Percentiles rank a stretch among this genome's conserved stretches.
Conservation (phyloP, 768 basidiomycete species). For the Kwoniella dendrophila region DNA sequence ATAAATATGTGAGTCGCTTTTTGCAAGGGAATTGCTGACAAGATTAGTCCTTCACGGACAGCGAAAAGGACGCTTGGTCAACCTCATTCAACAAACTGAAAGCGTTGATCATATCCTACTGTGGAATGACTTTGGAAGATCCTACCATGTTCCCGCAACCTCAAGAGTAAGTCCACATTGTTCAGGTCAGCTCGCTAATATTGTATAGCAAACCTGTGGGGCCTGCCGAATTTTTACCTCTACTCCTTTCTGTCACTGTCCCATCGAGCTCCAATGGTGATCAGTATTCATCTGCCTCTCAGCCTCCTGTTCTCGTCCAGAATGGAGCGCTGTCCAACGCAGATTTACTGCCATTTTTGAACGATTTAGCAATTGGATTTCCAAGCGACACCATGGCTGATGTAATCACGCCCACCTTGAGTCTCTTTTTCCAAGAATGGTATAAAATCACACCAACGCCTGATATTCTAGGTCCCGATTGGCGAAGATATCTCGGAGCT, state of each 20-base stretch:
- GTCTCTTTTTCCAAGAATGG: constrained; percentile 54
- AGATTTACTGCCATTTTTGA: constrained; percentile 77
- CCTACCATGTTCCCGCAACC: constrained; percentile 96
- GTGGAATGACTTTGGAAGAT: constrained; percentile 84
- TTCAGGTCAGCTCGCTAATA: neutral
- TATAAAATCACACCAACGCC: constrained; percentile 50
- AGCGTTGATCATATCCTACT: constrained; percentile 83
- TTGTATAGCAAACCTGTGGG: constrained; percentile 68
- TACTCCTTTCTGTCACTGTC: constrained; percentile 72
- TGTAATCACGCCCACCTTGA: constrained; percentile 67
- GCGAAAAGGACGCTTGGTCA: constrained; percentile 62
- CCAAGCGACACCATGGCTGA: constrained; percentile 68
- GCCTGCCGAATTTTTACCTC: constrained; percentile 74
- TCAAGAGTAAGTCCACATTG: constrained; percentile 61
- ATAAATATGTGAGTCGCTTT: constrained; percentile 27
- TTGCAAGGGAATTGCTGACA: constrained; percentile 1
- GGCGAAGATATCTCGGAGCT: constrained; percentile 83
- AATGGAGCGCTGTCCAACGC: constrained; percentile 64
- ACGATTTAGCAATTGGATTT: constrained; percentile 79
- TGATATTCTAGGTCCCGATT: constrained; percentile 58
- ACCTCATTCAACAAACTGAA: constrained; percentile 72
- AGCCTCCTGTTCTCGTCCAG: constrained; percentile 57
- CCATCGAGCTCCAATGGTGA: constrained; percentile 60
- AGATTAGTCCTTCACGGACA: constrained; percentile 64
- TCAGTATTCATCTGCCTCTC: constrained; percentile 59